phyloP scores from a whole-genome alignment of 352 stramenopile species.

The Phytopythium ostracodes region DNA sequence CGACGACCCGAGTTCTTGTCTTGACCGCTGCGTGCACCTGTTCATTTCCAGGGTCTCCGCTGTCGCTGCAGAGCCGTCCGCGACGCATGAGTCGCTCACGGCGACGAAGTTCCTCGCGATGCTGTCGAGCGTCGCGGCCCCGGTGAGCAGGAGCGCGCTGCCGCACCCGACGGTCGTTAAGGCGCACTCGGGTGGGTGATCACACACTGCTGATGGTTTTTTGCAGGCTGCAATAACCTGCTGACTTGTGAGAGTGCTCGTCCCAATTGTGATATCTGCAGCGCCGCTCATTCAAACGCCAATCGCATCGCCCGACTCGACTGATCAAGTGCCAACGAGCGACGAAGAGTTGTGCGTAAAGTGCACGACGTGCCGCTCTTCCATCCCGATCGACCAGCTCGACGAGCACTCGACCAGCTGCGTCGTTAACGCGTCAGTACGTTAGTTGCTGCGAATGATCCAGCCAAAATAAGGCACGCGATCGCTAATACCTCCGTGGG shows the following conservation, averaged over 20 bases:
- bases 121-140: constrained; percentile 19
- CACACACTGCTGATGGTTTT: no score
- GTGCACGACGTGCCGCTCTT: constrained; percentile 61
- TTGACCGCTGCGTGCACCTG: not conserved
- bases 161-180: not conserved
- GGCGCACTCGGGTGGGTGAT: not conserved
- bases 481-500: not conserved
- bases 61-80: constrained; percentile 14
- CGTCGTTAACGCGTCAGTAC: constrained; percentile 35
- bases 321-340: constrained; percentile 1
- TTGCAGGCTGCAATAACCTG: no score
- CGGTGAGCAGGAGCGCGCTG: constrained; percentile 1
- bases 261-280: not conserved
- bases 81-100: constrained; percentile 28
- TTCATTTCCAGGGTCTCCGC: constrained; percentile 15
- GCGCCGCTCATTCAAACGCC: not conserved
- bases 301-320: constrained; percentile 2
- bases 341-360: constrained; percentile 35
- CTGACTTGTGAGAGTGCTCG: not conserved
- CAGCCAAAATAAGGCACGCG: no score
- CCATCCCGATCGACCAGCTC: constrained; percentile 43
- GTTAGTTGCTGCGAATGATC: not conserved
- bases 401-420: constrained; percentile 64
- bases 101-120: constrained; percentile 48
- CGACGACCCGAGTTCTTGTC: not conserved